Percentiles rank a stretch among this genome's conserved stretches.
phyloP scores from a whole-genome alignment of 1,284 basidiomycete genomes.

The Malassezia nana region DNA sequence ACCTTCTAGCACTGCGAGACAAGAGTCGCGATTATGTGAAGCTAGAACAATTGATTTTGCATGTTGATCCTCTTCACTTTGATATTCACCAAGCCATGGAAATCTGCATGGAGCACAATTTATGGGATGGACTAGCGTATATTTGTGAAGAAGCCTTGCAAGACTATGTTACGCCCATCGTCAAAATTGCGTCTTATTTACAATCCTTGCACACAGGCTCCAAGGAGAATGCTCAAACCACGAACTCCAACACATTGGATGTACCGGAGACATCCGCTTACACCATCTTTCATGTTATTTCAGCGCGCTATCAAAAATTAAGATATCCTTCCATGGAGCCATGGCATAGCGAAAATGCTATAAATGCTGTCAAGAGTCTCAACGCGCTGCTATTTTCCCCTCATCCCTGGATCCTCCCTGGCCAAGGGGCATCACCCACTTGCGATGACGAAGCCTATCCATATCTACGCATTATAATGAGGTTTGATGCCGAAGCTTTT shows the following conservation, averaged over 20 bases:
- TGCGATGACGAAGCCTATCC: not conserved
- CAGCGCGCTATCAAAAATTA: not conserved
- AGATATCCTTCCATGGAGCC: constrained; percentile 17
- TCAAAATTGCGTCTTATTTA: constrained; percentile 49
- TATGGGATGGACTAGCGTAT: constrained; percentile 91
- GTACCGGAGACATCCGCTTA: not conserved
- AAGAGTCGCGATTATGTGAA: constrained; percentile 62
- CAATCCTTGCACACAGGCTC: constrained; percentile 23
- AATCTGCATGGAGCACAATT: constrained; percentile 67
- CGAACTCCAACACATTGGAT: not conserved
- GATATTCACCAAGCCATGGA: constrained; percentile 87
- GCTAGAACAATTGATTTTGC: constrained; percentile 86
- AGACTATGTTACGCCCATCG: constrained; percentile 80
- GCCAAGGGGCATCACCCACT: not conserved
- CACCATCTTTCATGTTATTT: not conserved
- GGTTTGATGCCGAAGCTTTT: constrained; percentile 74
- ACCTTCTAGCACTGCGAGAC: constrained; percentile 68
- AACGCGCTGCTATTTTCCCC: not conserved
- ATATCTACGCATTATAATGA: not conserved
- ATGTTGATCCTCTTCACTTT: constrained; percentile 78
- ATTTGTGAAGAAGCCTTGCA: constrained; percentile 77
- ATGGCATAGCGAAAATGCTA: constrained; percentile 26
- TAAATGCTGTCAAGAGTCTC: not conserved
- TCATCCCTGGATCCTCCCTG: not conserved
- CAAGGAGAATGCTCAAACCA: constrained; percentile 18